These are phyloP conservation scores for Boechera divaricarpa DNA, from an alignment of 345 rosid genomes.

Conservation along the genomic window DNA sequence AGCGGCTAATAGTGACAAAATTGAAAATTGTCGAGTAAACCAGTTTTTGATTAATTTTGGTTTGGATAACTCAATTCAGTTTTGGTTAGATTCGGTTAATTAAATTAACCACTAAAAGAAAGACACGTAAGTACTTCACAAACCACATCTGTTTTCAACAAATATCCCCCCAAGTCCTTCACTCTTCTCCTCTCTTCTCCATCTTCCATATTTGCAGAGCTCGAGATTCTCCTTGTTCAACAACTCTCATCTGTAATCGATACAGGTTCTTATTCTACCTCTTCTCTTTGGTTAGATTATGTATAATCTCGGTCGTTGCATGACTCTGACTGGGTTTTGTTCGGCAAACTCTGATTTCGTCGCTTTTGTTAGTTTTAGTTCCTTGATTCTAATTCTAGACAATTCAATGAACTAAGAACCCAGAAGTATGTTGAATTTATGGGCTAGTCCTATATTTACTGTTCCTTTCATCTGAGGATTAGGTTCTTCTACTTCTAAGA, in stretches of 20 bases:
- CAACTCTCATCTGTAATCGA: conserved; percentile 22
- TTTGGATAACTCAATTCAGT: not conserved
- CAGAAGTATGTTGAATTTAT: not conserved
- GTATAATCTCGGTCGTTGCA: not conserved
- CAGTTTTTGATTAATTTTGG: not conserved
- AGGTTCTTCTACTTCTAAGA: not conserved
- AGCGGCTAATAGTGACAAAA: too few species aligned
- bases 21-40: not conserved
- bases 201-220: conserved; percentile 6
- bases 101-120: conserved; percentile 36
- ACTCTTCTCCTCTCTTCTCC: conserved; percentile 12
- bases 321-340: not conserved
- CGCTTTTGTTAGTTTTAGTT: conserved; percentile 2
- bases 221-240: conserved; percentile 16
- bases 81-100: conserved; percentile 17
- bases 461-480: not conserved
- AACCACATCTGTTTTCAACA: conserved; percentile 61
- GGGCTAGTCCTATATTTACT: not conserved
- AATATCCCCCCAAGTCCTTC: not conserved
- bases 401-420: not conserved
- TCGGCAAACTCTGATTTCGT: not conserved
- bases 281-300: conserved; percentile 4
- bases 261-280: conserved; percentile 34
- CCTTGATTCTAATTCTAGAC: not conserved
- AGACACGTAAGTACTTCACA: conserved; percentile 58